Percentiles rank a stretch among this genome's conserved stretches.
These are phyloP conservation scores for Tricholoma bakamatsutake DNA, from an alignment of 768 basidiomycete genomes.

Conservation along the genomic window DNA sequence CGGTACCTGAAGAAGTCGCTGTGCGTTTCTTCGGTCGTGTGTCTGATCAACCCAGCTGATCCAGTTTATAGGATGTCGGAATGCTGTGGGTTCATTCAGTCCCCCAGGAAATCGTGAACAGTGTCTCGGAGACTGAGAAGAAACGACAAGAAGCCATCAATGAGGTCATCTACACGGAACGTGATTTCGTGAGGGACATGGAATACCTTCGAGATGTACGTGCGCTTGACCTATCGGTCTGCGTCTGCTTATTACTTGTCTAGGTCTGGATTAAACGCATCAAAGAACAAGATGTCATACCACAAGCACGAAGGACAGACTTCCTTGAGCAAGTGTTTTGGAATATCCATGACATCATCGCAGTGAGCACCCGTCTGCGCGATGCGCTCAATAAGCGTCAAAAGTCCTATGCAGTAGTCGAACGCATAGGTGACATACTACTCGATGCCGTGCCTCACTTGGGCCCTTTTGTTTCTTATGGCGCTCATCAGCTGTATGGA, in stretches of 20 bases:
- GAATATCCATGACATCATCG: constrained; percentile 93
- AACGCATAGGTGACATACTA: constrained; percentile 87
- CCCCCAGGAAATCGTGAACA: constrained; percentile 88
- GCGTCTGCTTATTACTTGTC: constrained; percentile 1
- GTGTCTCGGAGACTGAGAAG: constrained; percentile 90
- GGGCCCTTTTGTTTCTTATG: constrained; percentile 90
- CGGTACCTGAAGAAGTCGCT: constrained; percentile 32
- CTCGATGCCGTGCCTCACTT: constrained; percentile 85
- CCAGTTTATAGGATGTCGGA: constrained; percentile 39
- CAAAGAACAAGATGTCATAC: constrained; percentile 69
- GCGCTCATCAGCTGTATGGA: constrained; percentile 94
- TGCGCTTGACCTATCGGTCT: constrained; percentile 5
- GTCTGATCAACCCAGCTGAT: background rate
- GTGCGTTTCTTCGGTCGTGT: background rate
- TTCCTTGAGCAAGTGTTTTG: constrained; percentile 96
- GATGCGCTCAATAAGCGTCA: constrained; percentile 94
- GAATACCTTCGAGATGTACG: constrained; percentile 94
- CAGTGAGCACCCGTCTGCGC: constrained; percentile 85
- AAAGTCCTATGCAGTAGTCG: constrained; percentile 91
- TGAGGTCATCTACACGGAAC: constrained; percentile 90
- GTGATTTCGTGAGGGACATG: constrained; percentile 97
- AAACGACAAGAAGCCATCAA: constrained; percentile 97
- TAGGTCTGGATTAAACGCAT: constrained; percentile 90
- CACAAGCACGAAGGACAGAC: constrained; percentile 66
- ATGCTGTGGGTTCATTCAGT: constrained; percentile 96